Evolutionary conservation across 108 stramenopile species (phyloP).

Genomic region (Nitzschia sp.): DNA sequence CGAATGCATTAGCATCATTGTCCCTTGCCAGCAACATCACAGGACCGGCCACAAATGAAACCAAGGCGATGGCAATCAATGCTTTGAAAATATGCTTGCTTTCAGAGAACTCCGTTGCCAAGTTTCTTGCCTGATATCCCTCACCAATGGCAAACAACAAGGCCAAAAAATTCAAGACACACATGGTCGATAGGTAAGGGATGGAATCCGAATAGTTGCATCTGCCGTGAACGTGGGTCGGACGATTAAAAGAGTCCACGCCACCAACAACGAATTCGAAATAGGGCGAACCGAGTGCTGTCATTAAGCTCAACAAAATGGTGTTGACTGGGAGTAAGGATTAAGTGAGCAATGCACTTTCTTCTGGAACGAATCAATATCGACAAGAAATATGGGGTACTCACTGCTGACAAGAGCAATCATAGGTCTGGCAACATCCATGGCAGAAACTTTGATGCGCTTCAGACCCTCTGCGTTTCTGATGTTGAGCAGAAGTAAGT

Average conservation of each 20-base stretch:
- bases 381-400: background rate
- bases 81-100: slow-evolving; percentile 42
- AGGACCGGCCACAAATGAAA: slow-evolving; percentile 44
- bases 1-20: slow-evolving; percentile 28
- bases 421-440: slow-evolving; percentile 52
- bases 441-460: slow-evolving; percentile 45
- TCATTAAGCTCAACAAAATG: slow-evolving; percentile 39
- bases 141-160: background rate
- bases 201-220: slow-evolving; percentile 11
- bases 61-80: slow-evolving; percentile 20
- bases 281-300: slow-evolving; percentile 29
- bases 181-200: slow-evolving; percentile 13
- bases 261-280: slow-evolving; percentile 9
- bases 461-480: slow-evolving; percentile 17
- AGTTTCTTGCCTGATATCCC: too few species aligned
- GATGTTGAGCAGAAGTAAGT: slow-evolving; percentile 26
- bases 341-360: too few species aligned
- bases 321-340: slow-evolving; percentile 26
- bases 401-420: slow-evolving; percentile 19
- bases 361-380: too few species aligned
- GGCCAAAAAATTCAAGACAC: background rate
- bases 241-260: slow-evolving; percentile 14
- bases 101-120: slow-evolving; percentile 33
- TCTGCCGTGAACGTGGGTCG: slow-evolving; percentile 2
- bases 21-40: slow-evolving; percentile 32